Conservation (phyloP, 495 filamentous ascomycete species). For the Jackrogersella multiformis region DNA sequence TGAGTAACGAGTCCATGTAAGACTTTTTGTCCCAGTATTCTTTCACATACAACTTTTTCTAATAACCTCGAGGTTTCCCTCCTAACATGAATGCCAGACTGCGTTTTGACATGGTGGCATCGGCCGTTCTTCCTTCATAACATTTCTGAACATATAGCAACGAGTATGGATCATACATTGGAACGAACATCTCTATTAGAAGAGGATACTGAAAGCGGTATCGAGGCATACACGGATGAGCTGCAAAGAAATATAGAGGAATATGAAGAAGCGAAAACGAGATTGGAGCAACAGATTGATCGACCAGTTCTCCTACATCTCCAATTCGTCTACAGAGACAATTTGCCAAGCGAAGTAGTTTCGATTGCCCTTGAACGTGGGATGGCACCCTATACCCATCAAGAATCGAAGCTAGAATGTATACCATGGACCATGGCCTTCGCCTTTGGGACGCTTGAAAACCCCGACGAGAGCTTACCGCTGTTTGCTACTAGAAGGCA, state of each 20-base stretch:
- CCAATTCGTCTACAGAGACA: not conserved
- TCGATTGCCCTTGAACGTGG: not conserved
- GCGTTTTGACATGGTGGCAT: no score
- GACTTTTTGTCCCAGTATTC: no score
- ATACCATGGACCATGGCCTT: not conserved
- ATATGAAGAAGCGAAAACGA: not conserved
- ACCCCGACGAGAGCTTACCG: not conserved
- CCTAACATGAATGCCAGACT: no score
- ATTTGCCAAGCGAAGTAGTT: not conserved
- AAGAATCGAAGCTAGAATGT: not conserved
- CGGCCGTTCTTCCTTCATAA: not conserved
- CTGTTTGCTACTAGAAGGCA: not conserved
- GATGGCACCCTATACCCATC: not conserved
- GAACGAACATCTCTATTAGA: not conserved
- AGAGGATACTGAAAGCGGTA: not conserved
- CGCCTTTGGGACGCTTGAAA: not conserved
- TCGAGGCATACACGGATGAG: not conserved
- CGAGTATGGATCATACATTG: not conserved
- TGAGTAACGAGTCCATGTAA: no score
- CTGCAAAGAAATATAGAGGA: not conserved
- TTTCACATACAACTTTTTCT: no score
- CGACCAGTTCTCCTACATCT: not conserved
- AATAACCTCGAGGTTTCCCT: no score
- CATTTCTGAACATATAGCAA: no score
- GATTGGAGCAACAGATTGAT: not conserved